These are phyloP conservation scores for Mycosphaerelloides madeirae DNA, from an alignment of 2,329 filamentous ascomycete species.

Conservation along the genomic window DNA sequence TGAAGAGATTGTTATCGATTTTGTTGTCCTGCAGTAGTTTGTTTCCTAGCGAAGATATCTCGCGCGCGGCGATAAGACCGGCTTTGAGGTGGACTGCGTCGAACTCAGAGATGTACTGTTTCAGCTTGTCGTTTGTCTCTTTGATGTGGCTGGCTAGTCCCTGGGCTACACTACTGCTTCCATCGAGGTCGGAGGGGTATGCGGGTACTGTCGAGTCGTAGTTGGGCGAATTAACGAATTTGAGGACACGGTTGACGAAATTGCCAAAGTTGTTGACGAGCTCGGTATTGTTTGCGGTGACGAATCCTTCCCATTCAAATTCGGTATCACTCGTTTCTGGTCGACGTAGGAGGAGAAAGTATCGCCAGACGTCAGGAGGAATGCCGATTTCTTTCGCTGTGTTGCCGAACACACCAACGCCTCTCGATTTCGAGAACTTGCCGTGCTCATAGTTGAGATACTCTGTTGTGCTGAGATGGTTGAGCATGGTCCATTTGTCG, in stretches of 20 bases:
- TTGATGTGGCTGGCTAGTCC: conserved; percentile 42
- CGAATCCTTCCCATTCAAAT: conserved; percentile 84
- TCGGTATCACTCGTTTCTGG: conserved; percentile 84
- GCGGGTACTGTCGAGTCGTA: conserved; percentile 63
- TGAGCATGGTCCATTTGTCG: conserved; percentile 83
- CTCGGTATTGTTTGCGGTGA: conserved; percentile 81
- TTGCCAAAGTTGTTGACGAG: conserved; percentile 69
- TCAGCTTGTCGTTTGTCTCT: conserved; percentile 63
- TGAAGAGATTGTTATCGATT: conserved; percentile 57
- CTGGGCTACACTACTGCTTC: conserved; percentile 36
- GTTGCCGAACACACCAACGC: conserved; percentile 86
- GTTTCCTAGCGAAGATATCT: conserved; percentile 61
- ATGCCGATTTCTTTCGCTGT: conserved; percentile 83
- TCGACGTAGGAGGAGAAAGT: conserved; percentile 79
- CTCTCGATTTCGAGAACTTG: conserved; percentile 89
- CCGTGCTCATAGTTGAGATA: conserved; percentile 83
- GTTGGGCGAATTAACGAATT: conserved; percentile 65
- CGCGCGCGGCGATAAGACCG: conserved; percentile 61
- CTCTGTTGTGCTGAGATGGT: conserved; percentile 84
- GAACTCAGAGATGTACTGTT: conserved; percentile 62
- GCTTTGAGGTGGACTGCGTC: conserved; percentile 67
- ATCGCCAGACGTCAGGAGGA: conserved; percentile 83
- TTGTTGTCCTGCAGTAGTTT: conserved; percentile 55
- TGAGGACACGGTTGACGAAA: conserved; percentile 56
- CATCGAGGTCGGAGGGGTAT: conserved; percentile 41